Evolutionary conservation across 1,139 yeast genomes (phyloP).

Genomic region (Yamadazyma kanchanaburiensis): DNA sequence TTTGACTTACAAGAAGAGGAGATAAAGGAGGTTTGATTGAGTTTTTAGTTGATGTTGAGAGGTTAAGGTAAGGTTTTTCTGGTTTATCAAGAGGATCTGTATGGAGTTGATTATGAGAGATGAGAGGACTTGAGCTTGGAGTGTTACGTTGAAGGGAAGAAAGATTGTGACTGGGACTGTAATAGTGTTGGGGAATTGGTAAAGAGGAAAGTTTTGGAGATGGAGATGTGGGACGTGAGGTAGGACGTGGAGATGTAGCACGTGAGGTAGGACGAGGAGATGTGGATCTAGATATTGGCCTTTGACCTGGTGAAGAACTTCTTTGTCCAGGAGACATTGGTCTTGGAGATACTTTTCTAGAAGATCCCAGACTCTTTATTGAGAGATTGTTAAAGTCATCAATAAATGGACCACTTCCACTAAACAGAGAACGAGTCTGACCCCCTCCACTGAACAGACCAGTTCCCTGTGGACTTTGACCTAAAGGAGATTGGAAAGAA

Average conservation of each 20-base stretch:
- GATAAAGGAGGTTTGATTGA: slow-evolving; percentile 65
- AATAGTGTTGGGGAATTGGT: not conserved
- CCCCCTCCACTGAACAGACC: slow-evolving; percentile 24
- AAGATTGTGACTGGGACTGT: slow-evolving; percentile 15
- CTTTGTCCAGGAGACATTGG: slow-evolving; percentile 1
- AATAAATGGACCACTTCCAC: slow-evolving; percentile 31
- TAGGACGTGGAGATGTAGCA: too few relatives aligned
- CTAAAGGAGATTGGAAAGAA: slow-evolving; percentile 21
- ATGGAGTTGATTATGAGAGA: slow-evolving; percentile 8
- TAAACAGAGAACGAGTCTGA: slow-evolving; percentile 3
- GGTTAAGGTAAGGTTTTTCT: slow-evolving; percentile 6
- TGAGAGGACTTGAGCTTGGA: slow-evolving; percentile 45
- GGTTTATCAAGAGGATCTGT: slow-evolving; percentile 10
- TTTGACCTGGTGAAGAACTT: not conserved
- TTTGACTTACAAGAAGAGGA: slow-evolving; percentile 70
- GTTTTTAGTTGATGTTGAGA: slow-evolving; percentile 1
- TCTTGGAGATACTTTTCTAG: slow-evolving; percentile 41
- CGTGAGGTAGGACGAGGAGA: not conserved
- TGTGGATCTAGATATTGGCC: too few relatives aligned
- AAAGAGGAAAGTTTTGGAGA: too few relatives aligned
- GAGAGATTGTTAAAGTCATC: too few relatives aligned
- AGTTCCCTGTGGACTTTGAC: too few relatives aligned
- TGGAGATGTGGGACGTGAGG: slow-evolving; percentile 3
- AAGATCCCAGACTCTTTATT: too few relatives aligned
- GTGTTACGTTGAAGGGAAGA: slow-evolving; percentile 59